phyloP scores from a whole-genome alignment of 169 alveolate genomes.

The Eimeria falciformis region DNA sequence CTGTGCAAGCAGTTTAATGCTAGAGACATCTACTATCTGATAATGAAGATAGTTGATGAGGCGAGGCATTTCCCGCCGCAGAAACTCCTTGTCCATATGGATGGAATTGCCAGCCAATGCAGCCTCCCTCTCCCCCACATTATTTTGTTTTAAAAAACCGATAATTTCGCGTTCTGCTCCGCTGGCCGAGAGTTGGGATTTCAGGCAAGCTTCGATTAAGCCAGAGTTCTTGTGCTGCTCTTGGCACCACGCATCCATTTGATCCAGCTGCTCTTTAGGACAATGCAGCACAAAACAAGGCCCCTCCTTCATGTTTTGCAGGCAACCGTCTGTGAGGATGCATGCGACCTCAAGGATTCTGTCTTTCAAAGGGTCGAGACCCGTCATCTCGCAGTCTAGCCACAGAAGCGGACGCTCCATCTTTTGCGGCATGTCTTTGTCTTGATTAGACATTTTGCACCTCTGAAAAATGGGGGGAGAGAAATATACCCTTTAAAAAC shows the following conservation, averaged over 20 bases:
- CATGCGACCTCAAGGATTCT: conserved; percentile 88
- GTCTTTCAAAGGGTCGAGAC: conserved; percentile 83
- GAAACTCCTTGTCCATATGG: conserved; percentile 85
- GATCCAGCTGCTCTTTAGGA: conserved; percentile 80
- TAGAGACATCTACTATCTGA: conserved; percentile 86
- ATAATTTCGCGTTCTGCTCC: conserved; percentile 83
- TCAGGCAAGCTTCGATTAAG: conserved; percentile 80
- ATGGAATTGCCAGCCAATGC: conserved; percentile 89
- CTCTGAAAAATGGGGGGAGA: no score
- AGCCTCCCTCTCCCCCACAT: conserved; percentile 43
- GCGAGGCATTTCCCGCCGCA: conserved; percentile 85
- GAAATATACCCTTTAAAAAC: no score
- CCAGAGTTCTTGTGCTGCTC: conserved; percentile 85
- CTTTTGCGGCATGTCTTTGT: not conserved
- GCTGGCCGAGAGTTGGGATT: conserved; percentile 78
- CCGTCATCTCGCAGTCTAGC: conserved; percentile 92
- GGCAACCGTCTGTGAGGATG: conserved; percentile 86
- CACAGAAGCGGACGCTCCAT: conserved; percentile 80
- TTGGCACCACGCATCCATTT: conserved; percentile 87
- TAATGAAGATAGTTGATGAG: conserved; percentile 81
- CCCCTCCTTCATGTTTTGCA: conserved; percentile 81
- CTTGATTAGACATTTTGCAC: no score
- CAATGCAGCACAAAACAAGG: conserved; percentile 85
- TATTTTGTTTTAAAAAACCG: conserved; percentile 63
- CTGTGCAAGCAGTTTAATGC: conserved; percentile 82